Evolutionary conservation across 1,139 yeast genomes (phyloP), one percentile per base, ranked within the genome.

Genomic region (Tardiomyces depauwii): DNA sequence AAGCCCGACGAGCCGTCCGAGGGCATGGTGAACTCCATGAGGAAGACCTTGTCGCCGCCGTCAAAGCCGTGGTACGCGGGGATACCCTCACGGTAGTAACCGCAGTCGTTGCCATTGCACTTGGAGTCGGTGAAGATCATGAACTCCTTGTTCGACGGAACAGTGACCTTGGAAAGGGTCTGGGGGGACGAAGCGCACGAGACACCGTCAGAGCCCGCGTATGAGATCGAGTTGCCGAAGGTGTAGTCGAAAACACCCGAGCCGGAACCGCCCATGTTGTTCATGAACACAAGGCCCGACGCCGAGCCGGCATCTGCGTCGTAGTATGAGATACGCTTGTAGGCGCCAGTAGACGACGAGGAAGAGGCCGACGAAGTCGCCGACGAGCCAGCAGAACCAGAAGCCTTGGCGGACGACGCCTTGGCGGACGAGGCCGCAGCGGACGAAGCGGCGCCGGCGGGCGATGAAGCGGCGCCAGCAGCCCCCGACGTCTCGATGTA

Each of bases 11-110:
- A 51, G 45, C 62, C 64, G 18, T 69, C 59, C 41, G 68, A 53
- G 45, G 98, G 97, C 96, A 89, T 89, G 59, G 75, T 70, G 68
- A 91, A 89, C 67, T 88, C 95, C 64, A 91, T 86, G 55, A 85
- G 76, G 63, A 89, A 89, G 70, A 89, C 79, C 73, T 88, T 89
- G 61, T 76, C 68, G 47, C 76, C 67, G 45, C 79, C 82, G 36
- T 56, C 60, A 62, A 82, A 91, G 25, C 97, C 97, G 60, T 88
- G 94, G 70, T 78, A 84, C 27, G 97, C 96, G 48, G 96, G 95
- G 52, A 82, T 86, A 44, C 80, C 91, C 2, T 68, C 65, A 68
- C 96, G 78, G 74, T 82, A 85, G 68, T 78, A 87, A 50, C 97
- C 96, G 73, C 98, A 89, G 60, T 77, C 82, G 51, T 59, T 60